Percentiles rank a stretch among this genome's conserved stretches.
Evolutionary conservation across 2,329 filamentous ascomycete species (phyloP).

Genomic region (Penicillium sclerotiorum): DNA sequence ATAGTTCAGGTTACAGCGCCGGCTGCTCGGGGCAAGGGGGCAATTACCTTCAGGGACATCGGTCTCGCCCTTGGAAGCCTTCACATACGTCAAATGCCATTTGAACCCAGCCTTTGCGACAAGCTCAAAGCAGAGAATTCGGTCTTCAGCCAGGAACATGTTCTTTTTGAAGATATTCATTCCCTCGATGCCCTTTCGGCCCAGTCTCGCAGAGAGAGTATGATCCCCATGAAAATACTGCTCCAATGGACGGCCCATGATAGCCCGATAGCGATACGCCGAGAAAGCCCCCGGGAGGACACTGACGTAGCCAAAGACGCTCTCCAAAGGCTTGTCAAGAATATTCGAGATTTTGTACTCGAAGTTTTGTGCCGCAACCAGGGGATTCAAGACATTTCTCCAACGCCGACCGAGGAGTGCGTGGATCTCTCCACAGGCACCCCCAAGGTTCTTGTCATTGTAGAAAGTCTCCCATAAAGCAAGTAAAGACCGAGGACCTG

Average conservation of each 20-base stretch:
- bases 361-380: slow-evolving; percentile 6
- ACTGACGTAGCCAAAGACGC: slow-evolving; percentile 7
- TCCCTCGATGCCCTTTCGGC: background rate
- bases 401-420: background rate
- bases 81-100: slow-evolving; percentile 10
- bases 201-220: slow-evolving; percentile 2
- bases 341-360: slow-evolving; percentile 10
- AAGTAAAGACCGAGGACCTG: slow-evolving; percentile 2
- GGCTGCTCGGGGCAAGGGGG: background rate
- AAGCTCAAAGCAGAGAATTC: slow-evolving; percentile 9
- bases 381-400: slow-evolving; percentile 1
- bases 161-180: slow-evolving; percentile 12
- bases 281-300: slow-evolving; percentile 7
- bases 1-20: too few species aligned
- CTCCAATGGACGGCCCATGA: slow-evolving; percentile 7
- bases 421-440: slow-evolving; percentile 4
- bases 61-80: slow-evolving; percentile 3
- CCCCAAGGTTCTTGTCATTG: slow-evolving; percentile 5
- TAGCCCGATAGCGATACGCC: slow-evolving; percentile 6
- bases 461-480: slow-evolving; percentile 9
- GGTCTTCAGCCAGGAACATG: slow-evolving; percentile 8
- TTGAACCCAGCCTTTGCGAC: slow-evolving; percentile 6
- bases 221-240: slow-evolving; percentile 9
- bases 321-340: slow-evolving; percentile 6
- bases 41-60: slow-evolving; percentile 7